Conservation (phyloP, 2,329 filamentous ascomycete species). For the Stagonosporopsis vannaccii region DNA sequence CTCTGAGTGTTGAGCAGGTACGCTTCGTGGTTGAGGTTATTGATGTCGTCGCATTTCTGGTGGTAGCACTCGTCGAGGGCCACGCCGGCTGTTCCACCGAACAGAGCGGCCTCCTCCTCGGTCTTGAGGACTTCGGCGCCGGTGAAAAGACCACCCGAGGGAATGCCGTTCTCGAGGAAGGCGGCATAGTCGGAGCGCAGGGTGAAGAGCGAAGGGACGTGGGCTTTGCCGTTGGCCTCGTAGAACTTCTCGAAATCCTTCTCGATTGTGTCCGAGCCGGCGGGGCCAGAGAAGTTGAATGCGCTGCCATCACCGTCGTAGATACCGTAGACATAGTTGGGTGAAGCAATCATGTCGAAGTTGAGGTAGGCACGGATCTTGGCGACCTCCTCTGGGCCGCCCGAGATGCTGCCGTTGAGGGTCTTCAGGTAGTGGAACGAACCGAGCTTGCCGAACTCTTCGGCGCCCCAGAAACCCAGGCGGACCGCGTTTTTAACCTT, state of each 20-base stretch:
- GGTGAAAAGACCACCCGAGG: conserved; percentile 51
- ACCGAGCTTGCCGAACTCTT: conserved; percentile 52
- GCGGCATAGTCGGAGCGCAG: conserved; percentile 52
- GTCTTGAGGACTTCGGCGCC: conserved; percentile 53
- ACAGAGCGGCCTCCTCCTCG: conserved; percentile 44
- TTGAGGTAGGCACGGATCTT: conserved; percentile 54
- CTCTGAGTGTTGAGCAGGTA: conserved; percentile 49
- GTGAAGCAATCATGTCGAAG: conserved; percentile 54
- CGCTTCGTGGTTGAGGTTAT: conserved; percentile 48
- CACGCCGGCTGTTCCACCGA: conserved; percentile 49
- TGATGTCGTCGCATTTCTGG: conserved; percentile 45
- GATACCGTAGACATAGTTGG: conserved; percentile 51
- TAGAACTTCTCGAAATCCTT: conserved; percentile 48
- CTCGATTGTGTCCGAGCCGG: conserved; percentile 46
- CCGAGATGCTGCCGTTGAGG: conserved; percentile 43
- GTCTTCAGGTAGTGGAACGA: conserved; percentile 49
- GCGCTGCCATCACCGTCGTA: conserved; percentile 50
- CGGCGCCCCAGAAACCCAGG: conserved; percentile 51
- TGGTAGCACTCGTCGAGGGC: conserved; percentile 51
- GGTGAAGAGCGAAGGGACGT: conserved; percentile 48
- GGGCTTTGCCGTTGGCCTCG: conserved; percentile 39
- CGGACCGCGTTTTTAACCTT: conserved; percentile 51
- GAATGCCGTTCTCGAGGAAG: conserved; percentile 51
- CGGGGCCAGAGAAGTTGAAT: conserved; percentile 48
- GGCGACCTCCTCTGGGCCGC: conserved; percentile 39